Base-by-base conservation (phyloP, 306 rosid genomes). In the cucumber (Cucumis sativus) region DNA sequence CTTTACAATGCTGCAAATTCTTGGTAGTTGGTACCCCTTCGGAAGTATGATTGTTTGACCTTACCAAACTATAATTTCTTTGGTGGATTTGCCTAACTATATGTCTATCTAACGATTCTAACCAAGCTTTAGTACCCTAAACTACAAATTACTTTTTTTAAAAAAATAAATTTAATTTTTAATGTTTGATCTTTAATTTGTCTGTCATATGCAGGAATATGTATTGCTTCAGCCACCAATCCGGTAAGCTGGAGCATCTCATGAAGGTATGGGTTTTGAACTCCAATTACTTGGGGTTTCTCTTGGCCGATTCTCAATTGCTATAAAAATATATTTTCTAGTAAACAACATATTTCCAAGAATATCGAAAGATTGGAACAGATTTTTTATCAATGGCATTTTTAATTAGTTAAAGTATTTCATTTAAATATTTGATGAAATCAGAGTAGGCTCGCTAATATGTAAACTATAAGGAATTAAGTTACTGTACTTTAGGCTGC, bases 201-300 rank as follows among this genome's bases (percentile, higher is more conserved):
- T 66, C 20, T 78, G 77, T 77, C 81, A 39, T 77, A 21, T 77
- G 82, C 88, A 95, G 99, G 91, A 96, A 96, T 81, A 86, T 92
- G 81, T 96, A 96, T 84, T 96, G 99, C 87, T 96, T 96, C 91
- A 96, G 99, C 75, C 56, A 88, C 79, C 99, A 92, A 75, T 96
- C 99, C 67, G 99, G 99, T 49, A 96, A 96, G 79, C 79, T 96
- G 79, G 99, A 96, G 91, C 98, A 96, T 89, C 88, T 96, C 55
- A 88, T 92, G 99, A 96, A 92, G 99, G 99, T 92, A 87, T 28
- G 30, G 30, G 30, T 28, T 3, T 28, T 28, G 30, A 28, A 28
- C 30, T 28, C 30, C 30, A 28, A 28, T 28, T 28, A 28, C 30
- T 28, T 28, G 30, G 30, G 30, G 30, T 28, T 28, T 28, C 30